Percentiles rank a stretch among this genome's conserved stretches.
Evolutionary conservation across 768 basidiomycete genomes (phyloP).

Genomic region (Pleurotus salmoneostramineus): DNA sequence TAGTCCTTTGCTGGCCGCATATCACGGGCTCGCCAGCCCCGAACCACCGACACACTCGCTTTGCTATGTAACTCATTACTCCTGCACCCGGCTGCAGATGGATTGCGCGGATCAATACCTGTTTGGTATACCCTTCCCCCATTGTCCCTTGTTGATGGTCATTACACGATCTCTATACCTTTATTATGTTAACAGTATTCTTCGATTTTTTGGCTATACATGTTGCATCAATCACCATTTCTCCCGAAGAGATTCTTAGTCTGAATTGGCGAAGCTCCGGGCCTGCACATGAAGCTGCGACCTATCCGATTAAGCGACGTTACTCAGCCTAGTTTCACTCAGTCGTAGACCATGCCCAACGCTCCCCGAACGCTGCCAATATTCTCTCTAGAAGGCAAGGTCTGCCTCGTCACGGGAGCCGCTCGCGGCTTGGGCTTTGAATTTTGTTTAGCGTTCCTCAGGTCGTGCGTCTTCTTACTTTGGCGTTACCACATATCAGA

Average conservation of each 20-base stretch:
- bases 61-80: constrained; percentile 1
- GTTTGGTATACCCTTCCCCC: constrained; percentile 2
- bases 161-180: constrained; percentile 5
- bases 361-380: constrained; percentile 47
- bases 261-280: too few species aligned
- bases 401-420: constrained; percentile 90
- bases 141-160: background rate
- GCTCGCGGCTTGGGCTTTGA: constrained; percentile 89
- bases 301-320: too few species aligned
- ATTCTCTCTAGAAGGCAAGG: constrained; percentile 81
- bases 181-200: constrained; percentile 3
- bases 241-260: background rate
- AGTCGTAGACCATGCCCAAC: background rate
- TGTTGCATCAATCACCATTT: constrained; percentile 2
- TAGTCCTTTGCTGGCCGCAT: constrained; percentile 1
- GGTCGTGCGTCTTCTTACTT: constrained; percentile 47
- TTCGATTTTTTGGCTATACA: constrained; percentile 8
- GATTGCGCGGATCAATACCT: constrained; percentile 7
- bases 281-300: too few species aligned
- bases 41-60: background rate
- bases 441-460: constrained; percentile 87
- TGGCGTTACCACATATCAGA: background rate
- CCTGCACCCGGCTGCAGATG: constrained; percentile 4
- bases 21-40: background rate
- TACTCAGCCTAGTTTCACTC: background rate